Base-by-base conservation (phyloP, 257 asterid genomes). In the Leonotis leonurus region DNA sequence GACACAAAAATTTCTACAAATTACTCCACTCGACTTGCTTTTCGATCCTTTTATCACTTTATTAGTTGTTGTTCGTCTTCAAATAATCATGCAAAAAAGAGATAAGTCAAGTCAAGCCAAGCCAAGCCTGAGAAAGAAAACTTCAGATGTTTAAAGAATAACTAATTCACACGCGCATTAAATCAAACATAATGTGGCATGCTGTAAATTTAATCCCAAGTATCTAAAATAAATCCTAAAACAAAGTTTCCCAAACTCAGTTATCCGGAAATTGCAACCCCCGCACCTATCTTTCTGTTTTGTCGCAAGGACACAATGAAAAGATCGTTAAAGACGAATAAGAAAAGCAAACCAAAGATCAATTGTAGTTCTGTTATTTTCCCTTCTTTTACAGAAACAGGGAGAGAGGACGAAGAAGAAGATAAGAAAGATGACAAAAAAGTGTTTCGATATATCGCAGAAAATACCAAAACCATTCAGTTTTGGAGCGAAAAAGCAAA, bases 401-500 rank as follows among this genome's bases (percentile, higher is more conserved):
- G 16, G 60, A 10, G 60, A 54, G 13, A 16, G 27, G 2, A 14
- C 30, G 26, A 2, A 20, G 16, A 4, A 41, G 10, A 48, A 2
- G 13, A 9, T 16, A 6, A 10, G 7, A 24, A 36, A 21, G 22
- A n/a, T 22, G 39, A 59, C 9, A 10, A 22, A 11, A 10, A 20
- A 56, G 55, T 0, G 30, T 21, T 21, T 8, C n/a, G 29, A 20
- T 46, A 3, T 46, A 1, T 20, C 26, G 1, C 27, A 9, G 27
- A 46, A 45, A 39, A 33, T 33, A 33, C 39, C 14, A 36, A 2
- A 18, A 10, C 11, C 1, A 24, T 12, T 11, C 1, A 49, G 55
- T 49, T n/a, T 49, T 54, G 62, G 32, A 60, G 30, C 32, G 8
- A 67, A 60, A 48, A 24, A 62, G 46, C 33, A 16, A 46, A 7